phyloP scores from a whole-genome alignment of 129 eudicot species.

The Calendula officinalis region DNA sequence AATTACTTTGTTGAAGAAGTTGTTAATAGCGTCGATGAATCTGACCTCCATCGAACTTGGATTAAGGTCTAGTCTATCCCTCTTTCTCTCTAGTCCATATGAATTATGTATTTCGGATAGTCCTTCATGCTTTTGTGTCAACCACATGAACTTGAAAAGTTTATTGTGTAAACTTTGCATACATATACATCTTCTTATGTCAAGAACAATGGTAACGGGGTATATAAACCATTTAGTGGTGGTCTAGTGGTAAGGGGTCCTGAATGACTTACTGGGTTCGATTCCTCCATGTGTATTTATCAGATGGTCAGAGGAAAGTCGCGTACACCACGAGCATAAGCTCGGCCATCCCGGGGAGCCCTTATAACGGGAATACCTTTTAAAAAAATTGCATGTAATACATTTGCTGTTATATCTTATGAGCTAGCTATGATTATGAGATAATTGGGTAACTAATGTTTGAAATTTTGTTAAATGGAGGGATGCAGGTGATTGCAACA shows the following conservation, averaged over 20 bases:
- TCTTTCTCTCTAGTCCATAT: slow-evolving; percentile 8
- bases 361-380: too few relatives aligned
- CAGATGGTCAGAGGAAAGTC: too few relatives aligned
- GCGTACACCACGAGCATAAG: too few relatives aligned
- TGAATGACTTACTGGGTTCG: too few relatives aligned
- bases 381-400: slow-evolving; percentile 5
- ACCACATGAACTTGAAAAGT: background rate
- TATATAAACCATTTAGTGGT: too few relatives aligned
- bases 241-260: too few relatives aligned
- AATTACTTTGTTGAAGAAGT: slow-evolving; percentile 80
- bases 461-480: slow-evolving; percentile 19
- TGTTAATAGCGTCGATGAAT: slow-evolving; percentile 69
- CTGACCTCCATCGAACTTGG: slow-evolving; percentile 83
- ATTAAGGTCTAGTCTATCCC: slow-evolving; percentile 48
- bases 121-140: too few relatives aligned
- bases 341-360: too few relatives aligned
- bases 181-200: too few relatives aligned
- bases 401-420: background rate
- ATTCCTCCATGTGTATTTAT: too few relatives aligned
- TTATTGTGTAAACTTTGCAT: background rate
- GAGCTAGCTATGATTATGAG: background rate
- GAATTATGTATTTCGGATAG: background rate
- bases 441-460: slow-evolving; percentile 8
- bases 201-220: too few relatives aligned
- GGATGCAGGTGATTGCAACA: slow-evolving; percentile 68